Percentiles rank a stretch among this genome's conserved stretches.
Conservation (phyloP, 148 eudicot genomes). For the Selenicereus undatus region DNA sequence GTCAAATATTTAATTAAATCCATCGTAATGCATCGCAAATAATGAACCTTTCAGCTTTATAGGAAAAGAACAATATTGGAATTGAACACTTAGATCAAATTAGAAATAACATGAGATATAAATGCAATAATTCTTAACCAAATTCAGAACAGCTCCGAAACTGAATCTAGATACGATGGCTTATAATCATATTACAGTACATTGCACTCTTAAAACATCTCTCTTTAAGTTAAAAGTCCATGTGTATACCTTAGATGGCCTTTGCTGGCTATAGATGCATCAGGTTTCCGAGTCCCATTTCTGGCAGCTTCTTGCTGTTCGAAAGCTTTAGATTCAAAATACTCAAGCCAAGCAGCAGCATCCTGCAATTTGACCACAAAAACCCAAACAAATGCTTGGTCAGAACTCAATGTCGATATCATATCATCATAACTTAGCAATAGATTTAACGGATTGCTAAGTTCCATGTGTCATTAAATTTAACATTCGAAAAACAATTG, state of each 20-base stretch:
- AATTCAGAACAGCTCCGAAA: not conserved
- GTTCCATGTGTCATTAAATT: not conserved
- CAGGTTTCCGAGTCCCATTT: conserved; percentile 95
- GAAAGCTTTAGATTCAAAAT: conserved; percentile 99
- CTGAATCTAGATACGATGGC: not conserved
- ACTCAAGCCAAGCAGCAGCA: conserved; percentile 99
- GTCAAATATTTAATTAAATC: not conserved
- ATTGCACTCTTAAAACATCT: not conserved
- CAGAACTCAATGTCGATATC: not conserved
- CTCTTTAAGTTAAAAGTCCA: not conserved
- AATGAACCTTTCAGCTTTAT: not conserved
- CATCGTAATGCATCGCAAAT: not conserved
- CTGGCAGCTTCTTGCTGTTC: conserved; percentile 99
- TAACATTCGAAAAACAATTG: not conserved
- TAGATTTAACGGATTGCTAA: not conserved
- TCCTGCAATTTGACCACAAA: conserved; percentile 51
- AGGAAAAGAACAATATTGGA: not conserved
- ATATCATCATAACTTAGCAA: conserved; percentile 4
- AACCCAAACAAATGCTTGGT: not conserved
- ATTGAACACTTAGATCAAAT: not conserved
- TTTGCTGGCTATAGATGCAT: conserved; percentile 99
- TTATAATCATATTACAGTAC: not conserved
- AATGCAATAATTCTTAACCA: not conserved
- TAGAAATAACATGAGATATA: not conserved
- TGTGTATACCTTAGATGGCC: conserved; percentile 84